Percentiles rank a stretch among this genome's conserved stretches.
Conservation (phyloP, 257 asterid species). For the Anisodus acutangulus region DNA sequence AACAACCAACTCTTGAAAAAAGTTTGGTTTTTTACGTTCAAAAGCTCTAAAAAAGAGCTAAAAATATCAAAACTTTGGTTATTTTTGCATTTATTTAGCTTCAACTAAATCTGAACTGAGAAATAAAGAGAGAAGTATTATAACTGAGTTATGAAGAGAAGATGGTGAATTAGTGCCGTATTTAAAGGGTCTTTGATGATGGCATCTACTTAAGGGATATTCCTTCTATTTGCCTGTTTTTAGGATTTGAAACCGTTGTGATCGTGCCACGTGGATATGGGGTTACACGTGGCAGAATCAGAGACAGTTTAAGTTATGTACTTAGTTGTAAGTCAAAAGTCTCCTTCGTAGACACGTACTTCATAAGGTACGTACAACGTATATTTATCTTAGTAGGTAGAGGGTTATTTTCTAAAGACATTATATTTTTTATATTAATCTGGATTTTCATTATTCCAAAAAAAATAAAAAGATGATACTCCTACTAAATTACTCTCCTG, state of each 20-base stretch:
- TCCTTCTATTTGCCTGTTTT: background rate
- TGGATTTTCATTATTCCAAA: too few relatives aligned
- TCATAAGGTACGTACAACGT: too few relatives aligned
- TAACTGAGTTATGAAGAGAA: conserved; percentile 14
- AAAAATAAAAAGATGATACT: background rate
- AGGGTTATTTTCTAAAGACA: background rate
- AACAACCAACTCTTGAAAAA: background rate
- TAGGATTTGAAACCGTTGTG: background rate
- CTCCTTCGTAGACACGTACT: background rate
- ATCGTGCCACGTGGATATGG: background rate
- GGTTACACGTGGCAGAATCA: background rate
- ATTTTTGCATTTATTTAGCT: background rate
- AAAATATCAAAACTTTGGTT: background rate
- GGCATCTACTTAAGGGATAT: conserved; percentile 6
- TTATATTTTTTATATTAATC: background rate
- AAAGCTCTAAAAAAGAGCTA: background rate
- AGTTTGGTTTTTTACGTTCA: conserved; percentile 7
- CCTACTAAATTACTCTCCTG: background rate
- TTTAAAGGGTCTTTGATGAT: background rate
- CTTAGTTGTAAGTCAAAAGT: background rate
- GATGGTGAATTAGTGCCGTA: conserved; percentile 23
- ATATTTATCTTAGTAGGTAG: background rate
- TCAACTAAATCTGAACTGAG: background rate
- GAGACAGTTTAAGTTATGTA: background rate
- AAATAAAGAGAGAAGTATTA: background rate